A percentile compares a stretch with the other conserved stretches of the same genome.
These are phyloP conservation scores for Aspergillus pseudonomiae DNA, from an alignment of 2,329 filamentous ascomycete genomes.

Conservation along the genomic window DNA sequence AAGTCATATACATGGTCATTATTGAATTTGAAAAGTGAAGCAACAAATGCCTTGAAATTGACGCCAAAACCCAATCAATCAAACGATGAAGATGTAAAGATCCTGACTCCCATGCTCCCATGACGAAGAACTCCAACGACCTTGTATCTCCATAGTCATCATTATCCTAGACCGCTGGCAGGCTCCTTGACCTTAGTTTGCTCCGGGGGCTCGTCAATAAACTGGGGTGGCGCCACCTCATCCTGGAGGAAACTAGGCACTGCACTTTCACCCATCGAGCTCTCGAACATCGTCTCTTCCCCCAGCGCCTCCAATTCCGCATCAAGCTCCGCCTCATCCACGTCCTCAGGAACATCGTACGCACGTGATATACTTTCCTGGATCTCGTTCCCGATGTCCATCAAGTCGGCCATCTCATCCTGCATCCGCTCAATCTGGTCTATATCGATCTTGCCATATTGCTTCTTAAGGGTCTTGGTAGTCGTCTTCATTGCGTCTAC, in stretches of 20 bases:
- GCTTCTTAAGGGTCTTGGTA: constrained; percentile 86
- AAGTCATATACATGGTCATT: background rate
- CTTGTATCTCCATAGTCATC: constrained; percentile 6
- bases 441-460: constrained; percentile 96
- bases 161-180: constrained; percentile 51
- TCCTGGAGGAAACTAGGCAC: constrained; percentile 88
- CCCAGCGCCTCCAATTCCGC: constrained; percentile 94
- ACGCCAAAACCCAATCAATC: background rate
- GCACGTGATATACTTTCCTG: constrained; percentile 89
- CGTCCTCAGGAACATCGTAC: constrained; percentile 95
- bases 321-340: constrained; percentile 94
- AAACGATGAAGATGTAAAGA: constrained; percentile 6
- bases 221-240: constrained; percentile 77
- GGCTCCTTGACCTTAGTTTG: constrained; percentile 80
- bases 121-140: constrained; percentile 15
- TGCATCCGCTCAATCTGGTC: constrained; percentile 97
- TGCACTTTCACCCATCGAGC: constrained; percentile 61
- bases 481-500: constrained; percentile 97
- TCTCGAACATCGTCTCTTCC: constrained; percentile 88
- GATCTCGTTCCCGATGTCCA: constrained; percentile 98
- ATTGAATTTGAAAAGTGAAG: background rate
- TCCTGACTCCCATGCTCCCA: constrained; percentile 24
- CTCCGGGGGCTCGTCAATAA: constrained; percentile 88
- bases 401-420: constrained; percentile 97
- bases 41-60: background rate